A percentile compares a stretch with the other conserved stretches of the same genome.
phyloP scores from a whole-genome alignment of 1,284 basidiomycete species.

The Fomitopsis schrenkii region DNA sequence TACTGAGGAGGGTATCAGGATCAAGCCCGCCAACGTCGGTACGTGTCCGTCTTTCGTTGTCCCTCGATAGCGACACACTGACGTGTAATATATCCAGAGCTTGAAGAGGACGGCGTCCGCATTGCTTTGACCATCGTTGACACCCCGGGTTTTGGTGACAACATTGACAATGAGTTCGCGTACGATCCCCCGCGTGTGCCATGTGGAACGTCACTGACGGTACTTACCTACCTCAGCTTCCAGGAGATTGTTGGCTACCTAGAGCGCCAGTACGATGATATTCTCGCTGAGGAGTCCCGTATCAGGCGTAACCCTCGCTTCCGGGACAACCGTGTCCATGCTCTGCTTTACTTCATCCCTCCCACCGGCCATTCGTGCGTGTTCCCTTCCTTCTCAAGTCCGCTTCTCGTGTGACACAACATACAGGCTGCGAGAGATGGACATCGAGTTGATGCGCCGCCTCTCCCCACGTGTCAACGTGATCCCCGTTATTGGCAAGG shows the following conservation, averaged over 20 bases:
- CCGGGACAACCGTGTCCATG: conserved; percentile 96
- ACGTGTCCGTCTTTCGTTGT: conserved; percentile 29
- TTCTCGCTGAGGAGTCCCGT: conserved; percentile 96
- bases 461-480: conserved; percentile 97
- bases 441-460: conserved; percentile 97
- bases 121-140: conserved; percentile 98
- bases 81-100: conserved; percentile 51
- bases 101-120: conserved; percentile 98
- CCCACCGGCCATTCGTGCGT: conserved; percentile 81
- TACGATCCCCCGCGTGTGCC: conserved; percentile 36
- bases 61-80: background rate
- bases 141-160: conserved; percentile 98
- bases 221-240: conserved; percentile 53
- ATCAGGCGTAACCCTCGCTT: conserved; percentile 99
- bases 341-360: conserved; percentile 97
- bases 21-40: conserved; percentile 96
- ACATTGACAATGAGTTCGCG: conserved; percentile 99
- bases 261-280: conserved; percentile 99
- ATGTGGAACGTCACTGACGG: background rate
- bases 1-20: conserved; percentile 91
- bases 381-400: background rate
- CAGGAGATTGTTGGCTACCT: conserved; percentile 96
- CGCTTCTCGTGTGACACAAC: background rate
- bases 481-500: conserved; percentile 98
- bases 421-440: conserved; percentile 90